Evolutionary conservation across 2,329 filamentous ascomycete species (phyloP).

Genomic region (Chaetomiaceae sp.): DNA sequence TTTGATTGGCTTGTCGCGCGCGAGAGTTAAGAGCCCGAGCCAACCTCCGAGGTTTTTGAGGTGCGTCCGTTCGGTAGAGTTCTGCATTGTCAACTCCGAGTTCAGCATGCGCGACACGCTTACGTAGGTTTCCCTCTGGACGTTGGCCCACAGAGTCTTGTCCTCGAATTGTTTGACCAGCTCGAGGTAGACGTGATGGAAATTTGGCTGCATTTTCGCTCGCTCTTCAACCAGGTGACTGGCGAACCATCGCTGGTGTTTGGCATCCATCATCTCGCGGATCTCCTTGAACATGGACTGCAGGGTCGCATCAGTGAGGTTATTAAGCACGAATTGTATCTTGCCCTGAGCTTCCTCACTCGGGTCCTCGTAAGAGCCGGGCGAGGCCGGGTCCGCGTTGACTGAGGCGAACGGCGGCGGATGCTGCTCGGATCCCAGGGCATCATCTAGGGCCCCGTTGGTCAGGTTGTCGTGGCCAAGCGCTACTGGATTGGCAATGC

Average conservation of each 20-base stretch:
- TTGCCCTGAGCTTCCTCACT: constrained; percentile 83
- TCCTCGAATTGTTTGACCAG: constrained; percentile 80
- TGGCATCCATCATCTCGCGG: constrained; percentile 69
- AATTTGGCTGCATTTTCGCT: constrained; percentile 96
- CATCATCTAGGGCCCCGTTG: constrained; percentile 68
- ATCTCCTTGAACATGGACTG: constrained; percentile 80
- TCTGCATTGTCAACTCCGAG: constrained; percentile 79
- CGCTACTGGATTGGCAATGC: constrained; percentile 27
- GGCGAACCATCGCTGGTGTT: constrained; percentile 94
- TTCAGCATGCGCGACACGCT: constrained; percentile 85
- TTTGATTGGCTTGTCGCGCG: constrained; percentile 90
- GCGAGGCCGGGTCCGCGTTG: constrained; percentile 65
- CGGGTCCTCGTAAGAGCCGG: constrained; percentile 71
- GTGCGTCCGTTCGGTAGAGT: constrained; percentile 76
- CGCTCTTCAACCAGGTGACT: constrained; percentile 92
- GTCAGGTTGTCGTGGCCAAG: constrained; percentile 49
- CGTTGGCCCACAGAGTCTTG: constrained; percentile 74
- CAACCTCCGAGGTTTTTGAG: constrained; percentile 91
- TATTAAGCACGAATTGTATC: constrained; percentile 94
- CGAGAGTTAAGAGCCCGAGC: constrained; percentile 89
- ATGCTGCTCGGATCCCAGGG: constrained; percentile 53
- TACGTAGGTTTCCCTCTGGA: constrained; percentile 88
- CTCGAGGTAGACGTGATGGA: constrained; percentile 87
- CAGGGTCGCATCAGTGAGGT: constrained; percentile 86
- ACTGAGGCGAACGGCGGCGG: constrained; percentile 73